Evolutionary conservation across 2,329 filamentous ascomycete genomes (phyloP).

Genomic region (Penicillium vulpinum): DNA sequence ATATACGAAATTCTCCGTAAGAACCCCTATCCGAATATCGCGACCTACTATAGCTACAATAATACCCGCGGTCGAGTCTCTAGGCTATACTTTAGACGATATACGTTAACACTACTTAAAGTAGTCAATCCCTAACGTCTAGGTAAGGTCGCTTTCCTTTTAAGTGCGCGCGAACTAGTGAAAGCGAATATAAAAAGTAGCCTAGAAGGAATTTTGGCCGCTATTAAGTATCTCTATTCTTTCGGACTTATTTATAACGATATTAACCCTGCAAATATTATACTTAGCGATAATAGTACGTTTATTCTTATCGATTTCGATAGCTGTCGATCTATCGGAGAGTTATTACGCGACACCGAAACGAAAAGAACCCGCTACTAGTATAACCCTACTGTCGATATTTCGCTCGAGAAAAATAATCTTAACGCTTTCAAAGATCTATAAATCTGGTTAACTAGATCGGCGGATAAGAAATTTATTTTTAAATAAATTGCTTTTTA

Average conservation of each 20-base stretch:
- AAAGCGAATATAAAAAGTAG: constrained; percentile 13
- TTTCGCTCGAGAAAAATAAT: constrained; percentile 20
- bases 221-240: constrained; percentile 31
- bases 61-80: constrained; percentile 21
- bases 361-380: constrained; percentile 24
- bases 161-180: constrained; percentile 18
- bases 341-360: constrained; percentile 14
- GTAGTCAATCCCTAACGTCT: constrained; percentile 21
- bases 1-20: constrained; percentile 25
- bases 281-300: constrained; percentile 26
- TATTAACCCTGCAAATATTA: constrained; percentile 34
- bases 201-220: constrained; percentile 23
- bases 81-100: constrained; percentile 29
- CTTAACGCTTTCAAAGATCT: constrained; percentile 21
- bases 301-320: constrained; percentile 34
- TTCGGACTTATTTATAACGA: constrained; percentile 33
- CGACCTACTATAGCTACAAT: constrained; percentile 23
- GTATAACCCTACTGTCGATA: constrained; percentile 17
- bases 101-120: constrained; percentile 23
- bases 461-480: constrained; percentile 9
- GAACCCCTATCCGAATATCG: constrained; percentile 31
- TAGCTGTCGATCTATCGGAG: constrained; percentile 27
- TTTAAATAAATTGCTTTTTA: constrained; percentile 10
- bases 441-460: constrained; percentile 15
- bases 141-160: constrained; percentile 21